Evolutionary conservation across 139 green algal genomes (phyloP), one percentile per base, ranked within the genome.

Genomic region (Chlamydomonas sphaeroides): DNA sequence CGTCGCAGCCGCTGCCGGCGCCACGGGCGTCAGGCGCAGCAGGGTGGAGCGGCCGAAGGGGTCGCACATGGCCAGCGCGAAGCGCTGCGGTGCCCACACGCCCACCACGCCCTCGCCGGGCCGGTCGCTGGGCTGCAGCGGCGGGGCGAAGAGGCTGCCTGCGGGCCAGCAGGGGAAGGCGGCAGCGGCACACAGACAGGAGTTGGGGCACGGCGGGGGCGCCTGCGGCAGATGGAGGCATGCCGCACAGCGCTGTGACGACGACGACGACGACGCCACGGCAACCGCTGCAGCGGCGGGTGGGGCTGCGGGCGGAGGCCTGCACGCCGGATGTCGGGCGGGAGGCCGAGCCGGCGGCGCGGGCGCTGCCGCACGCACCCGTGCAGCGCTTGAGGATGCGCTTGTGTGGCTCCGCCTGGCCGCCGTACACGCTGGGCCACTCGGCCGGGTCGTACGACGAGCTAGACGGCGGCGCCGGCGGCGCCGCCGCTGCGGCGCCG

Each of bases 371-470:
- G 28, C 15, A 7, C 72, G 8, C 5, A 80, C 73, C 73, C 30
- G 73, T 70, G 32, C 73, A 80, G 42, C 73, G 59, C 73, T 69
- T 80, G 6, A 80, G 30, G 41, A 80, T 59, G 39, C 73, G 57
- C 36, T 42, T 70, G 59, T 80, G 73, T 32, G 73, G 73, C 38
- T 70, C 73, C 20, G 73, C 57, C 39, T 35, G 73, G 11, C 73
- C 73, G 28, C 73, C 73, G 73, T 71, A 80, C 73, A 80, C 73
- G 35, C n/a, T 36, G 30, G 73, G 73, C 73, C 73, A 80, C 38
- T 68, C 56, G 18, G 38, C 72, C 2, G 56, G 56, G 56, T 79
- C 11, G 72, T 79, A 78, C 69, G 69, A 77, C 69, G 69, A 65
- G 15, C 45, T 45, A 11, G 48, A 39, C 28, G 48, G 32, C 66